Percentiles rank a stretch among this genome's conserved stretches.
These are phyloP conservation scores for Suillus cothurnatus DNA, from an alignment of 768 basidiomycete genomes.

Conservation along the genomic window DNA sequence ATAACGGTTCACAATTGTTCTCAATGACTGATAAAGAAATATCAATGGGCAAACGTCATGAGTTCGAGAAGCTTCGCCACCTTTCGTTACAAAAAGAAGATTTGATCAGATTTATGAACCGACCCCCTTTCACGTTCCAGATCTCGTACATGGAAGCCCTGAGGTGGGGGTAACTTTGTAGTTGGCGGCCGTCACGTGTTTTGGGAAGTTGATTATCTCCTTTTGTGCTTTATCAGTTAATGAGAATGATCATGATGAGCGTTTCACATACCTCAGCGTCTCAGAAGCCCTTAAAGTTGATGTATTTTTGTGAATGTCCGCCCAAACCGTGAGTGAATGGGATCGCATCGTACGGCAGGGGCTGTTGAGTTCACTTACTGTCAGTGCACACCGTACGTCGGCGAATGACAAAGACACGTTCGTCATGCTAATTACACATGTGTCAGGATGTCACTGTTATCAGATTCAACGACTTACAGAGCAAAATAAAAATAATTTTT, in stretches of 20 bases:
- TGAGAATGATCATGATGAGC: not conserved
- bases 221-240: not conserved
- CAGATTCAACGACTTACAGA: not conserved
- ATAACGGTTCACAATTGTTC: slow-evolving; percentile 5
- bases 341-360: not conserved
- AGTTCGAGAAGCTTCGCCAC: not conserved
- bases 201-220: not conserved
- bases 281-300: not conserved
- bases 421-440: not conserved
- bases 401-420: not conserved
- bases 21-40: not conserved
- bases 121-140: not conserved
- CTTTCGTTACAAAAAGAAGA: not conserved
- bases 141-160: not conserved
- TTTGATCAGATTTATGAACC: not conserved
- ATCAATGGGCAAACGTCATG: slow-evolving; percentile 8
- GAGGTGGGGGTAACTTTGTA: slow-evolving; percentile 1
- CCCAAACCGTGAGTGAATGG: too few species aligned
- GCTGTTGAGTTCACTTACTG: not conserved
- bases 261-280: not conserved
- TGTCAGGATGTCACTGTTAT: not conserved
- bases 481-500: not conserved
- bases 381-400: not conserved
- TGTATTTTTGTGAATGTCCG: not conserved
- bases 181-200: slow-evolving; percentile 1